Evolutionary conservation across 306 rosid genomes (phyloP).

Genomic region (Rosa rugosa): DNA sequence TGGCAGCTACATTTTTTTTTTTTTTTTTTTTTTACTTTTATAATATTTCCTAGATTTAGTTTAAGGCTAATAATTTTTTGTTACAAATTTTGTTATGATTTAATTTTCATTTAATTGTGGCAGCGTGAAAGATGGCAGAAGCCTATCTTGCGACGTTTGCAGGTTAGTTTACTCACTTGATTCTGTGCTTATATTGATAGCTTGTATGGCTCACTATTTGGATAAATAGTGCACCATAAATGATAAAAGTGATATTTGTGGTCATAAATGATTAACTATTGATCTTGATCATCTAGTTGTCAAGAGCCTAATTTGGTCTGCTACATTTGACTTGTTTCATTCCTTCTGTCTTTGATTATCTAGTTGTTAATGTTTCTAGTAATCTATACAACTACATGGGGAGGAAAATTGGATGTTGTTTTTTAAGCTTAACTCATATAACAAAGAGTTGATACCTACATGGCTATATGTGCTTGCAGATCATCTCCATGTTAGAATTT

Average conservation of each 20-base stretch:
- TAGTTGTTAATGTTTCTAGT: not conserved
- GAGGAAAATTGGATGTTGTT: not conserved
- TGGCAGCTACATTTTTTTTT: not conserved
- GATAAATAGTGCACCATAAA: not conserved
- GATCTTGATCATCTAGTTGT: not conserved
- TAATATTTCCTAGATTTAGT: not conserved
- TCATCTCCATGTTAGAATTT: constrained; percentile 6
- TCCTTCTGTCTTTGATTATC: not conserved
- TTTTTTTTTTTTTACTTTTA: not conserved
- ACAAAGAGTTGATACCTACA: not conserved
- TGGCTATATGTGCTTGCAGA: not conserved
- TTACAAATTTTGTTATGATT: constrained; percentile 1
- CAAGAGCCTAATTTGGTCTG: not conserved
- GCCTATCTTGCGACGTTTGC: constrained; percentile 56
- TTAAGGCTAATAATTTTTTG: not conserved
- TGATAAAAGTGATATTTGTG: no score
- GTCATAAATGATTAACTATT: not conserved
- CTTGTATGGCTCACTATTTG: not conserved
- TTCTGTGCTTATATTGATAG: constrained; percentile 1
- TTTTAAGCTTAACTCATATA: not conserved
- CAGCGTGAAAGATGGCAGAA: constrained; percentile 70
- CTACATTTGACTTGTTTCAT: not conserved
- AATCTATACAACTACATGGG: not conserved
- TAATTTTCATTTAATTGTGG: constrained; percentile 5
- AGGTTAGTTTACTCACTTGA: constrained; percentile 32